phyloP scores from a whole-genome alignment of 1,284 basidiomycete genomes.

The Sanghuangporus weigelae region DNA sequence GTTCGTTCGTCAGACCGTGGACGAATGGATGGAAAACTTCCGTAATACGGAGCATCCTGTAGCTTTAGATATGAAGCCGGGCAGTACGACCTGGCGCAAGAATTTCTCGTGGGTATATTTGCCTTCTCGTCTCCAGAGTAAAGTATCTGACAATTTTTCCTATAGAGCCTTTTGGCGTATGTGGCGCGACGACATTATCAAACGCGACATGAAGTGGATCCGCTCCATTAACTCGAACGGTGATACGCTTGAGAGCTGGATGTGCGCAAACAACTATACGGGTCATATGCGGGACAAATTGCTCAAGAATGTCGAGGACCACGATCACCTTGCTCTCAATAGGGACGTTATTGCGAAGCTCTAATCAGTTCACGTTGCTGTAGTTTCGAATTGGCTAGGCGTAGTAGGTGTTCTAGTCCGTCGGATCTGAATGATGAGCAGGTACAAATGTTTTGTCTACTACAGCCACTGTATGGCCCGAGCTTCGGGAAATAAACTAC shows the following conservation, averaged over 20 bases:
- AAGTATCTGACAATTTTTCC: background rate
- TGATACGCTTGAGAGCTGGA: conserved; percentile 26
- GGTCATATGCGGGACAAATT: conserved; percentile 11
- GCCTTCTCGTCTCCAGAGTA: background rate
- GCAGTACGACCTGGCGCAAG: conserved; percentile 25
- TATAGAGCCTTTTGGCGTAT: conserved; percentile 33
- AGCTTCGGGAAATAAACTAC: too few species aligned
- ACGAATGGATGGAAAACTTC: conserved; percentile 37
- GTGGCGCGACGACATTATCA: conserved; percentile 39
- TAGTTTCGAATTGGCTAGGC: background rate
- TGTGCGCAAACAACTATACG: conserved; percentile 23
- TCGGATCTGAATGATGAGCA: too few species aligned
- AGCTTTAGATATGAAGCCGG: conserved; percentile 21
- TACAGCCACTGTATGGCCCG: too few species aligned
- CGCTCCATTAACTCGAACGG: conserved; percentile 31
- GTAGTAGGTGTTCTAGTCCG: background rate
- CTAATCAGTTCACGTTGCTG: background rate
- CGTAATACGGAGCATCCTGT: conserved; percentile 30
- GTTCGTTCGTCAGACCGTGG: conserved; percentile 32
- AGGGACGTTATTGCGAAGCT: background rate
- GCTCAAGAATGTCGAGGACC: conserved; percentile 21
- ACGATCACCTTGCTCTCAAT: background rate
- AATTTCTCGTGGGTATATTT: conserved; percentile 30
- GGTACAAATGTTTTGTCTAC: too few species aligned
- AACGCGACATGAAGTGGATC: conserved; percentile 39